Evolutionary conservation across 2,329 filamentous ascomycete genomes (phyloP), one percentile per base, ranked within the genome.

Genomic region (Emergomyces orientalis): DNA sequence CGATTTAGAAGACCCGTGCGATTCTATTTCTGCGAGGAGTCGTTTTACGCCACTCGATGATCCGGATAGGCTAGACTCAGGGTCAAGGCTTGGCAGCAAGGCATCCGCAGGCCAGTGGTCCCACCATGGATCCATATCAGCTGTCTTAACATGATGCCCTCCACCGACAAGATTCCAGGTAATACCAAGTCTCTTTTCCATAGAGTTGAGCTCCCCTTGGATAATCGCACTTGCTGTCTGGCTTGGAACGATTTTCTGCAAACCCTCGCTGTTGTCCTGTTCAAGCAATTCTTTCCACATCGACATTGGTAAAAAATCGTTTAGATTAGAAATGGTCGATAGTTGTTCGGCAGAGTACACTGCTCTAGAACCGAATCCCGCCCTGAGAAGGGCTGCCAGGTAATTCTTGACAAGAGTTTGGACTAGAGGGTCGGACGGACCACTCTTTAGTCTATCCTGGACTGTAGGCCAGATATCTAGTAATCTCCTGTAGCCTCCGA

Each of bases 131-230:
- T 37, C 55, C 32, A 52, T 63, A 7, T 67, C 64, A 43, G 64
- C 65, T 41, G 64, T 52, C 62, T 72, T 69, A 19, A 62, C 34
- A 14, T 67, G 67, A 17, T 59, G 47, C 8, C 66, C 63, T 49
- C 63, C 34, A 68, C 60, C 55, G n/a, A 49, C 59, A 22, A 25
- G 49, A 54, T 63, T 49, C 73, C 74, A 76, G 45, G 59, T 64
- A 9, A 74, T 60, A 6, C 73, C 73, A n/a, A 75, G 64, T 56
- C 67, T 69, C 25, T 55, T 63, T 59, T 76, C 74, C 60, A 76
- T 68, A 17, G 67, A 49, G n/a, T 60, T 17, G 7, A 75, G 62
- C 45, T 71, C 66, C 27, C 22, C 25, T 41, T 71, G 58, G 32
- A 76, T 65, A n/a, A 76, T 60, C 37, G 49, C 59, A 9, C 64